Evolutionary conservation across 768 basidiomycete species (phyloP).

Genomic region (Calocybe indica): DNA sequence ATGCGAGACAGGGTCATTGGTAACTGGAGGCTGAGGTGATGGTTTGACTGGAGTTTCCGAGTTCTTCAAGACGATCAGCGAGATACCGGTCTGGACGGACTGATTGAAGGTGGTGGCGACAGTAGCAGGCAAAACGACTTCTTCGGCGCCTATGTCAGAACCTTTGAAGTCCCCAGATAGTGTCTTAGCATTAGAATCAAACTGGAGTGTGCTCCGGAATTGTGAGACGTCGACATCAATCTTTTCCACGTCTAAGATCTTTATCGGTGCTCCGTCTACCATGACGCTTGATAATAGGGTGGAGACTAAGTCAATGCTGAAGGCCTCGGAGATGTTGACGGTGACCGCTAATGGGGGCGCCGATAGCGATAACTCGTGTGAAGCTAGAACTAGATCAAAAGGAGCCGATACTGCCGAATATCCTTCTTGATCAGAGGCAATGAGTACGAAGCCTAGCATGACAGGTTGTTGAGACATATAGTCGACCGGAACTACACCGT

Average conservation of each 20-base stretch:
- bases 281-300: slow-evolving; percentile 56
- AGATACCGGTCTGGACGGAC: slow-evolving; percentile 54
- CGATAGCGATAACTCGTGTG: slow-evolving; percentile 57
- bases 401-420: slow-evolving; percentile 54
- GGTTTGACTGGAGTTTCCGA: slow-evolving; percentile 60
- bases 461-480: slow-evolving; percentile 30
- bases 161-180: slow-evolving; percentile 63
- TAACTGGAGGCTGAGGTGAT: slow-evolving; percentile 48
- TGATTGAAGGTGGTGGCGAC: slow-evolving; percentile 66
- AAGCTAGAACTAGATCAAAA: slow-evolving; percentile 64
- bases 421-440: slow-evolving; percentile 69
- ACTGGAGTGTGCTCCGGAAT: slow-evolving; percentile 53
- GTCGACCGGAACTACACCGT: slow-evolving; percentile 66
- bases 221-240: slow-evolving; percentile 55
- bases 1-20: slow-evolving; percentile 38
- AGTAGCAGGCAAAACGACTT: slow-evolving; percentile 46
- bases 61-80: slow-evolving; percentile 63
- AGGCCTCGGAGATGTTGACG: slow-evolving; percentile 21
- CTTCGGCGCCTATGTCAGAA: slow-evolving; percentile 27
- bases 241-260: slow-evolving; percentile 48
- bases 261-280: slow-evolving; percentile 55
- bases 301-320: too few species aligned
- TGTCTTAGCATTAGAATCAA: slow-evolving; percentile 47
- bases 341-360: slow-evolving; percentile 63
- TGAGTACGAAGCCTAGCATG: slow-evolving; percentile 47